Base-by-base conservation (phyloP, 2,329 filamentous ascomycete species). In the Ophiostoma pallidulum region DNA sequence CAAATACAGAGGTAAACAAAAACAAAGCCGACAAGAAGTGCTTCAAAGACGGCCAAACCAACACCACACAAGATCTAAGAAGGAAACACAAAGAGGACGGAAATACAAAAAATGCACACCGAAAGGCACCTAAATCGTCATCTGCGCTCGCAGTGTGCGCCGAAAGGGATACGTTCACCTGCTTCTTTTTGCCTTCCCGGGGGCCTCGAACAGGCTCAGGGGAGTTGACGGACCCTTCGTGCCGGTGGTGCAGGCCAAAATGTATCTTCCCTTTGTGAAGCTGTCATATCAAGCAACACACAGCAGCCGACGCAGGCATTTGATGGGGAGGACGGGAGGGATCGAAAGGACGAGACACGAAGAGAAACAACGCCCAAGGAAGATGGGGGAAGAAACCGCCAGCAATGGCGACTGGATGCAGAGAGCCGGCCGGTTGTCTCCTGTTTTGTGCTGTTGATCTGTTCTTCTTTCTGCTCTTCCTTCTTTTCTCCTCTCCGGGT, bases 91-190 rank as follows among this genome's bases (percentile, higher is more conserved):
- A 31, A 18, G 20, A 24, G n/a, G 10, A 8, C 38, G 6, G 19
- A 19, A 18, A 36, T 9, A 28, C 41, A 33, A 29, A 22, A 29
- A 16, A 28, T 22, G 22, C 19, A 19, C 22, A 7, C n/a, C n/a
- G n/a, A n/a, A n/a, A 20, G 36, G 26, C 26, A 16, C 35, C 29
- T 19, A 39, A 22, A 32, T 31, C 43, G 43, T 45, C 43, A 45
- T 39, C 28, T 24, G 14, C 33, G 36, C 18, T 32, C 43, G 12
- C 26, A 37, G 35, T n/a, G 41, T 32, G 32, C 41, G n/a, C 14
- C n/a, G 20, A 10, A 24, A 28, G 24, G 5, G 24, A n/a, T n/a
- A n/a, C n/a, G n/a, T n/a, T 28, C 24, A 10, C 10, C 24, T 28
- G 24, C 10, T 28, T 10, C 9, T 14, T 33, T 8, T 33, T 7